Base-by-base conservation (phyloP, 352 stramenopile genomes). In the Phytophthora nicotianae region DNA sequence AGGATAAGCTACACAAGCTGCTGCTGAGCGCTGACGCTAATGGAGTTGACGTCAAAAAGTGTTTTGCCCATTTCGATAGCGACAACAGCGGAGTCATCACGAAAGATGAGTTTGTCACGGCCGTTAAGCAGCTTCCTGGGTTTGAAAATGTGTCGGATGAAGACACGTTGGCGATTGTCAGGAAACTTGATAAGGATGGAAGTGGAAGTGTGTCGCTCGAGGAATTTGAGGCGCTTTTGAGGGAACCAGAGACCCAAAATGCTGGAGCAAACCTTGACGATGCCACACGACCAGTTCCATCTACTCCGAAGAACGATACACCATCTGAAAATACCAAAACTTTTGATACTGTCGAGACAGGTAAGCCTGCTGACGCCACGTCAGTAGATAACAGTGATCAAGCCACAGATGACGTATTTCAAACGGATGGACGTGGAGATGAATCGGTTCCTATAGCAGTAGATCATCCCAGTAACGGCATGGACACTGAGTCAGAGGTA, bases 31-130 rank as follows among this genome's bases (percentile, higher is more conserved):
- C 74, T 8, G 46, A 78, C 16, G 52, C 51, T 8, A 67, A 49
- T 16, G 77, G 77, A 17, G 58, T 79, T 26, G 66, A 75, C 27
- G 60, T 88, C 2, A 65, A 71, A 4, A 26, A 65, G 5, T 79
- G 70, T 19, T 91, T 93, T 58, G 60, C 56, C 3, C 76, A 87
- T 56, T 86, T 91, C 47, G 85, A 91, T 56, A 53, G 37, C 5
- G 64, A 89, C 33, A 63, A 62, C 2, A 74, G 72, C 14, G 80
- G 76, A 14, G 61, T 35, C 6, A 75, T 93, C 37, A 81, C 78
- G 8, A 68, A 60, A 9, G 59, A 68, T 1, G 85, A 91, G 42
- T 90, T 93, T 20, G 54, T 68, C 6, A 46, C 19, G 0, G 74
- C 72, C 10, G 62, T 94, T 5, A 75, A 72, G 21, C 72, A 76